Base-by-base conservation (phyloP, 1,139 yeast species). In the Wickerhamomyces sp. region DNA sequence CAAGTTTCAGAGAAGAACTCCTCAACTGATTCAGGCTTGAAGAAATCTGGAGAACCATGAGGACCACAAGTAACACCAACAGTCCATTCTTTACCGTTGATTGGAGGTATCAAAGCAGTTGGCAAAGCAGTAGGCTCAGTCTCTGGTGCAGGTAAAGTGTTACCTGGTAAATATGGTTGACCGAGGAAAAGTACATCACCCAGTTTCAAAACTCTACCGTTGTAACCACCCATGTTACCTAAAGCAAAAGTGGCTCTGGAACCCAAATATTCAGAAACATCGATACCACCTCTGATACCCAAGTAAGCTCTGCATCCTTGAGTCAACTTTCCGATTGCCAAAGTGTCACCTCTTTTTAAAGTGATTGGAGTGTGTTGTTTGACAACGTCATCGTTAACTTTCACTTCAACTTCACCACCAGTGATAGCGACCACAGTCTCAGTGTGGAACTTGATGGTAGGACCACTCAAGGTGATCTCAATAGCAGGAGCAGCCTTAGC, bases 51-150 rank as follows among this genome's bases (percentile, higher is more conserved):
- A 8, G 96, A 78, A 2, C 97, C 97, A 58, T 91, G 97, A 21
- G 97, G 97, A 36, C 97, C 98, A 61, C 94, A 82, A 18, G 95
- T 86, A 31, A 88, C 96, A 51, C 89, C 96, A 44, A 91, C 89
- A 35, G 65, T 64, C 97, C 97, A 91, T 30, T 72, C 70, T 45
- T 75, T 78, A 30, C 68, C 60, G 14, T 43, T 46, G 10, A 59
- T 36, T 42, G 76, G 73, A 9, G 64, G 54, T 22, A 95, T 93
- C 53, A 86, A 63, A 5, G 72, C 57, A 35, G 56, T 48, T 26
- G 93, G 85, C 37, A 78, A 67, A 2, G 71, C 50, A 15, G 58
- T 49, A 32, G 95, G 95, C 38, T 66, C 78, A 16, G 78, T 62
- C 37, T 72, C 68, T 25, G 95, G 94, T 3, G 73, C 68, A 18